Evolutionary conservation across 2,329 filamentous ascomycete species (phyloP), one percentile per base, ranked within the genome.

Genomic region (Trichoderma oligosporum): DNA sequence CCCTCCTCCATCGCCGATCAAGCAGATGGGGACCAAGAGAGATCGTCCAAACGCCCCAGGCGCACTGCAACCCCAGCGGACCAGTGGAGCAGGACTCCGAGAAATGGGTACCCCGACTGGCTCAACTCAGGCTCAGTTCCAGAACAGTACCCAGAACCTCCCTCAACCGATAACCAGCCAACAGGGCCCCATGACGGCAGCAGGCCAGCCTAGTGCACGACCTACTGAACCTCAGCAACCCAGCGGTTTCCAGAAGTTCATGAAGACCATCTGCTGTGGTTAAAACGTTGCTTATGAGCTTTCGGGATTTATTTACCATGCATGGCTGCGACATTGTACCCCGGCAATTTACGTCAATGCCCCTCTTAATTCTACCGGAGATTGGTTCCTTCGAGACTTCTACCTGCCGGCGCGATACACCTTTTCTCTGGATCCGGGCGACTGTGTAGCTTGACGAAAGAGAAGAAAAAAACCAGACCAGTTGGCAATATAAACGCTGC

Each of bases 101-200:
- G 89, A 95, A 72, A 84, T 88, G 73, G 84, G 85, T 69, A 93
- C 92, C 63, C 89, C 91, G 66, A 87, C 92, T 70, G 90, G 88
- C 67, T 96, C 91, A 70, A 97, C 91, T 63, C 90, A 95, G 74
- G 93, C 93, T 64, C 93, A 97, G 72, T 97, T 96, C 81, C 91
- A 96, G 78, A 93, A 91, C 81, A 96, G 91, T 77, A 89, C 88
- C 69, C 89, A 91, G 72, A 94, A 96, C 73, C 82, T 96, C 63
- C 83, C 88, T 48, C 84, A 83, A 67, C 84, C 82, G 67, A 79
- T 81, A 62, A 81, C 82, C 69, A 82, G 81, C 60, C 78, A 81
- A 61, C 83, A 85, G 68, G 78, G 80, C 58, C 82, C 79, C 59
- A 78, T 84, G 76, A 81, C 78, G 45, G 70, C 70, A 52, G 77